phyloP scores from a whole-genome alignment of 139 green algal genomes.

The Dunaliella sp. region DNA sequence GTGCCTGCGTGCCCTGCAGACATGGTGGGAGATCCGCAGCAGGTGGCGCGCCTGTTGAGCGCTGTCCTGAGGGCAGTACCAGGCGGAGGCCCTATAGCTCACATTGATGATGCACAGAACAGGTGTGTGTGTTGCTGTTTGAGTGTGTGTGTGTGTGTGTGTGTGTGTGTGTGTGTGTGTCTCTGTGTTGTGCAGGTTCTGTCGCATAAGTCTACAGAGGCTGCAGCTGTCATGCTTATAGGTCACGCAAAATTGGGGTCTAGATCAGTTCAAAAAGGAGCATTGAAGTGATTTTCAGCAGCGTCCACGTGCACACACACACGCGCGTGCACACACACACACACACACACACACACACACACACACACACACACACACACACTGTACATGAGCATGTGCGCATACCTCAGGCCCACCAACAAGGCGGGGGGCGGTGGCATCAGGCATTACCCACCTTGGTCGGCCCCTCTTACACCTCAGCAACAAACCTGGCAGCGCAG shows the following conservation, averaged over 20 bases:
- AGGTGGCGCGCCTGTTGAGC: background rate
- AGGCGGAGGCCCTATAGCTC: background rate
- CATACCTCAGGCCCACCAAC: background rate
- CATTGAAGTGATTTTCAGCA: too few relatives aligned
- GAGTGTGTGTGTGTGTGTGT: too few relatives aligned
- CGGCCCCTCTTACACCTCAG: background rate
- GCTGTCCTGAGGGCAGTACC: background rate
- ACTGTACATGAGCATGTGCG: too few relatives aligned
- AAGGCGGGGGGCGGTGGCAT: background rate
- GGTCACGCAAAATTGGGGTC: too few relatives aligned
- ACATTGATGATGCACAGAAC: background rate
- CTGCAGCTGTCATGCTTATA: too few relatives aligned
- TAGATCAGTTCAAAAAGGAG: too few relatives aligned
- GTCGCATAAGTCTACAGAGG: too few relatives aligned
- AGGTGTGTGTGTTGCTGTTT: too few relatives aligned
- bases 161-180: too few relatives aligned
- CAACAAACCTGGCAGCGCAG: background rate
- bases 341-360: background rate
- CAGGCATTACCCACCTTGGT: background rate
- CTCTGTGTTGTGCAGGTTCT: too few relatives aligned
- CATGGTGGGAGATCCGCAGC: background rate
- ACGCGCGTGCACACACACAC: background rate
- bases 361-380: background rate
- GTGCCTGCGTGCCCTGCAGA: too few relatives aligned
- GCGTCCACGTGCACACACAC: too few relatives aligned